Conservation (phyloP, 2,329 filamentous ascomycete species). For the Paraconiothyrium brasiliense region DNA sequence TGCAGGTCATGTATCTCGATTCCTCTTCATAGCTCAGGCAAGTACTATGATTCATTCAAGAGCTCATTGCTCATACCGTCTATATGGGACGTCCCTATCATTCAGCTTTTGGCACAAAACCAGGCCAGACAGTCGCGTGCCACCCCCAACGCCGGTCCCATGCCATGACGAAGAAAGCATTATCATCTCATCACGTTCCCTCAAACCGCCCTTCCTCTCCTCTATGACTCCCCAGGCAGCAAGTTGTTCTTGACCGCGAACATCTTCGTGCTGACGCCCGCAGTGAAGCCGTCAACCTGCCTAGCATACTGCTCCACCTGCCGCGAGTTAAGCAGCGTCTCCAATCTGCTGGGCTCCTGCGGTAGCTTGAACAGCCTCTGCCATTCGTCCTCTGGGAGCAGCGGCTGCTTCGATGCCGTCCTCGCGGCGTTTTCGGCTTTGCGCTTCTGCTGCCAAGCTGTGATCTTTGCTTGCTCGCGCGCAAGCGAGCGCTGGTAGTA, state of each 20-base stretch:
- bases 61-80: constrained; percentile 20
- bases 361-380: constrained; percentile 98
- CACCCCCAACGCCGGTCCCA: constrained; percentile 51
- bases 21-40: constrained; percentile 2
- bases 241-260: constrained; percentile 85
- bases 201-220: constrained; percentile 13
- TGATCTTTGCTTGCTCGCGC: constrained; percentile 95
- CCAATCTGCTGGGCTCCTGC: constrained; percentile 89
- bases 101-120: constrained; percentile 25
- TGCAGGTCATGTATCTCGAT: too few relatives aligned
- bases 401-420: constrained; percentile 84
- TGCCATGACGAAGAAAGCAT: constrained; percentile 47
- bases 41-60: constrained; percentile 9
- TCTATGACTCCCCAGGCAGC: constrained; percentile 62
- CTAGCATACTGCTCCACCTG: constrained; percentile 98
- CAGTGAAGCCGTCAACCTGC: constrained; percentile 96
- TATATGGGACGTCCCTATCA: constrained; percentile 30
- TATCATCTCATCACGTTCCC: constrained; percentile 31
- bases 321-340: constrained; percentile 92
- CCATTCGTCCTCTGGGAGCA: constrained; percentile 96
- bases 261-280: constrained; percentile 94
- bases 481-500: constrained; percentile 94
- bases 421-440: constrained; percentile 93
- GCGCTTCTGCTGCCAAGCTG: constrained; percentile 95
- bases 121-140: constrained; percentile 24